A percentile compares a stretch with the other conserved stretches of the same genome.
Conservation (phyloP, 148 eudicot species). For the Oxyria digyna region DNA sequence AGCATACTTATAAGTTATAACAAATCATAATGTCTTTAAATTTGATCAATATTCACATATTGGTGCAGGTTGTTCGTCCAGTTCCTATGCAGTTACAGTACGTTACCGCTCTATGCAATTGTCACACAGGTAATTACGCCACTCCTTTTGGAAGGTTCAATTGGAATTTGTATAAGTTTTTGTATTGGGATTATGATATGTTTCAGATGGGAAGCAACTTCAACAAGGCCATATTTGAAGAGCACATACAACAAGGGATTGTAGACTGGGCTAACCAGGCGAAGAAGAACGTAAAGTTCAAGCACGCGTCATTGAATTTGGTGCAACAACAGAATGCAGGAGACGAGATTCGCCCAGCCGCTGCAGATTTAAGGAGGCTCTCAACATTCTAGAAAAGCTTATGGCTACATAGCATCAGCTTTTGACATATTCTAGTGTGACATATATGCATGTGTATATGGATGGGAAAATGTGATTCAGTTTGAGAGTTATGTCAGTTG, state of each 20-base stretch:
- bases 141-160: too few relatives aligned
- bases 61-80: slow-evolving; percentile 52
- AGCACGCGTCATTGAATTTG: not conserved
- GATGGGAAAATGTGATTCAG: too few relatives aligned
- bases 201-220: slow-evolving; percentile 72
- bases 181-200: not conserved
- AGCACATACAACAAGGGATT: slow-evolving; percentile 61
- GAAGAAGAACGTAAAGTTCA: slow-evolving; percentile 24
- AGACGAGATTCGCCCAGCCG: not conserved
- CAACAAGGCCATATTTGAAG: slow-evolving; percentile 76
- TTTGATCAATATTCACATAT: not conserved
- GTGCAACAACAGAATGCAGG: not conserved
- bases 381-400: not conserved
- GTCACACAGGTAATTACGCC: slow-evolving; percentile 60
- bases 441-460: not conserved
- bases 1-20: not conserved
- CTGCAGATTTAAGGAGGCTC: not conserved
- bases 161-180: too few relatives aligned
- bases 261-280: slow-evolving; percentile 62
- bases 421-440: not conserved
- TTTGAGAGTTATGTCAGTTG: too few relatives aligned
- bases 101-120: slow-evolving; percentile 80
- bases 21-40: not conserved
- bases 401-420: not conserved
- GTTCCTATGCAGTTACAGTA: slow-evolving; percentile 79